phyloP scores from a whole-genome alignment of 2,329 filamentous ascomycete genomes.

The Aspergillus neoniger region DNA sequence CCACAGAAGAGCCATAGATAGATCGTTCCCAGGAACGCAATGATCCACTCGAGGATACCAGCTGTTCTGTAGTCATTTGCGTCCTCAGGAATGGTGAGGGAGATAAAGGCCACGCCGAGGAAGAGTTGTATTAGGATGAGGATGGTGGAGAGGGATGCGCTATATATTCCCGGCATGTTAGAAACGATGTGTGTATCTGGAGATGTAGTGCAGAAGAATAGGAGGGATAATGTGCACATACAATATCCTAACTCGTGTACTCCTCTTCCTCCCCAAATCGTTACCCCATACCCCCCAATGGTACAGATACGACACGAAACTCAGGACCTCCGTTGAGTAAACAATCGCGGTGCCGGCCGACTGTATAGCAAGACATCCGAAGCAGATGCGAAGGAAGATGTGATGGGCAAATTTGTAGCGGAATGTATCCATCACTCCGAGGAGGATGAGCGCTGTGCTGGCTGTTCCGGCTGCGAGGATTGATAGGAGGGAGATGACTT shows the following conservation, averaged over 20 bases:
- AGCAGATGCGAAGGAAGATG: constrained; percentile 23
- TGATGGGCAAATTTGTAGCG: constrained; percentile 23
- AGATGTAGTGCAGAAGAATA: neutral
- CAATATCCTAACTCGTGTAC: constrained; percentile 21
- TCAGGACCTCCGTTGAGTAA: constrained; percentile 24
- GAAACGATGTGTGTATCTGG: neutral
- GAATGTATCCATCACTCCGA: constrained; percentile 27
- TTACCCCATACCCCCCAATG: constrained; percentile 19
- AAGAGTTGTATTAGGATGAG: constrained; percentile 22
- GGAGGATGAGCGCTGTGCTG: constrained; percentile 19
- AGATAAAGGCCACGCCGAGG: constrained; percentile 21
- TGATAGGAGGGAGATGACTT: constrained; percentile 22
- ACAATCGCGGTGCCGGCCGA: constrained; percentile 25
- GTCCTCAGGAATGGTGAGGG: constrained; percentile 19
- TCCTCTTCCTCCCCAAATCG: constrained; percentile 16
- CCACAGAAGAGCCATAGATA: constrained; percentile 27
- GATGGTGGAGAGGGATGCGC: constrained; percentile 24
- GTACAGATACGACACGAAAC: constrained; percentile 19
- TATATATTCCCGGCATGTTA: constrained; percentile 1
- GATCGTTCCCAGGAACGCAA: constrained; percentile 23
- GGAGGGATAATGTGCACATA: constrained; percentile 9
- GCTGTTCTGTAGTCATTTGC: constrained; percentile 16
- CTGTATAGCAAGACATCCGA: constrained; percentile 23
- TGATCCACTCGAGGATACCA: constrained; percentile 26
- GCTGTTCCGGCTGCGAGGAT: constrained; percentile 22